These are phyloP conservation scores for Quercus tomentella DNA, from an alignment of 331 rosid species.

Conservation along the genomic window DNA sequence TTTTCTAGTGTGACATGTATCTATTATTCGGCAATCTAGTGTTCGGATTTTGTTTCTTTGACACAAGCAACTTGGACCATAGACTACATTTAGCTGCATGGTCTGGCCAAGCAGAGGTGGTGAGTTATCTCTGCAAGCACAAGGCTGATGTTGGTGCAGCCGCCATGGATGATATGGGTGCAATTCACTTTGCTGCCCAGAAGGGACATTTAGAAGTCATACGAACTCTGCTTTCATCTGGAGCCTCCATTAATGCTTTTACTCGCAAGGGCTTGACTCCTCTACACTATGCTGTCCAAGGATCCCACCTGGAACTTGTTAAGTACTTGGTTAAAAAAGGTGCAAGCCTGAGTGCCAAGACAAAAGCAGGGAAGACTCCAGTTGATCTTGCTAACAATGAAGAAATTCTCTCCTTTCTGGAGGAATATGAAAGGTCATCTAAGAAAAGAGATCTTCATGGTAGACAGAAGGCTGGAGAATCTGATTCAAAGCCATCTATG, in stretches of 20 bases:
- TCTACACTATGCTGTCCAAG: slow-evolving; percentile 83
- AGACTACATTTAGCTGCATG: slow-evolving; percentile 95
- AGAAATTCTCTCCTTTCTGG: slow-evolving; percentile 58
- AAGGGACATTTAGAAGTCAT: slow-evolving; percentile 86
- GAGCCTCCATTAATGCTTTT: slow-evolving; percentile 60
- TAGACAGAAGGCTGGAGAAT: slow-evolving; percentile 37
- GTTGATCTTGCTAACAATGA: slow-evolving; percentile 67
- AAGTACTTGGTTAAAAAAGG: slow-evolving; percentile 87
- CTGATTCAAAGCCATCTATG: slow-evolving; percentile 35
- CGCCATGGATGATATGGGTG: slow-evolving; percentile 98
- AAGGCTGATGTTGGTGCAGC: slow-evolving; percentile 91
- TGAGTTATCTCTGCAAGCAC: slow-evolving; percentile 69
- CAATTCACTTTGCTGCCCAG: slow-evolving; percentile 87
- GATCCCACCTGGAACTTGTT: slow-evolving; percentile 70
- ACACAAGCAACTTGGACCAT: slow-evolving; percentile 34
- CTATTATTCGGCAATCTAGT: neutral
- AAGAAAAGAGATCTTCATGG: slow-evolving; percentile 41
- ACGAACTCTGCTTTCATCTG: slow-evolving; percentile 48
- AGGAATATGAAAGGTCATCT: slow-evolving; percentile 39
- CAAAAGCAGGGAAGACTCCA: slow-evolving; percentile 83
- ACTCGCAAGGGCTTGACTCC: slow-evolving; percentile 88
- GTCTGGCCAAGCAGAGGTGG: slow-evolving; percentile 77
- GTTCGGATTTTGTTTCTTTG: slow-evolving; percentile 48
- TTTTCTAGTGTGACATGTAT: neutral
- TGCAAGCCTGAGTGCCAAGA: slow-evolving; percentile 51